These are phyloP conservation scores for Fusarium coicis DNA, from an alignment of 2,329 filamentous ascomycete genomes.

Conservation along the genomic window DNA sequence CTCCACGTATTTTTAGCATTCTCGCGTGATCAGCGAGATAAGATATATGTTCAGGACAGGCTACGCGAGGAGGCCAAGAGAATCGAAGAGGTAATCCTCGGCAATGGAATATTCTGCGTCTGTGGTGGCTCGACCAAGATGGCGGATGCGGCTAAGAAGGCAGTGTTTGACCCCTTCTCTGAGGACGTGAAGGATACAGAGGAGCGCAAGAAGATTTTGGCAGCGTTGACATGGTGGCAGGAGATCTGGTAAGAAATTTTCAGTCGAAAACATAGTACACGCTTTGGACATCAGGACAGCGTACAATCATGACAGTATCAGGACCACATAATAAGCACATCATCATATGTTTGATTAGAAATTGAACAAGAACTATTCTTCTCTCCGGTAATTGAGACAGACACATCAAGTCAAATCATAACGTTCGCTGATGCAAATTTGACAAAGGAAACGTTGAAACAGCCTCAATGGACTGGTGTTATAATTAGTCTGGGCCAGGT, in stretches of 20 bases:
- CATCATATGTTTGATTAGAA: background rate
- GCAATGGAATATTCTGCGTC: constrained; percentile 60
- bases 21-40: constrained; percentile 59
- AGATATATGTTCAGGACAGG: constrained; percentile 67
- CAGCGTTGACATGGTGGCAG: constrained; percentile 62
- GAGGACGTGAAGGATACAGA: constrained; percentile 50
- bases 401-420: constrained; percentile 9
- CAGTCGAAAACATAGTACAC: background rate
- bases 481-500: background rate
- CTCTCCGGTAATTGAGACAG: background rate
- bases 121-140: constrained; percentile 69
- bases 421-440: constrained; percentile 22
- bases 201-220: constrained; percentile 52
- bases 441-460: constrained; percentile 3
- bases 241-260: constrained; percentile 63
- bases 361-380: background rate
- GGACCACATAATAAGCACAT: background rate
- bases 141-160: constrained; percentile 64
- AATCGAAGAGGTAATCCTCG: constrained; percentile 49
- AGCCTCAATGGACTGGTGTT: background rate
- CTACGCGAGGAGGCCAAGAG: constrained; percentile 56
- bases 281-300: background rate
- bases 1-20: constrained; percentile 58
- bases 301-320: background rate
- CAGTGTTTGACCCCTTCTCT: constrained; percentile 62